Conservation (phyloP, 2,329 filamentous ascomycete genomes). For the Pseudomassariella vexata region DNA sequence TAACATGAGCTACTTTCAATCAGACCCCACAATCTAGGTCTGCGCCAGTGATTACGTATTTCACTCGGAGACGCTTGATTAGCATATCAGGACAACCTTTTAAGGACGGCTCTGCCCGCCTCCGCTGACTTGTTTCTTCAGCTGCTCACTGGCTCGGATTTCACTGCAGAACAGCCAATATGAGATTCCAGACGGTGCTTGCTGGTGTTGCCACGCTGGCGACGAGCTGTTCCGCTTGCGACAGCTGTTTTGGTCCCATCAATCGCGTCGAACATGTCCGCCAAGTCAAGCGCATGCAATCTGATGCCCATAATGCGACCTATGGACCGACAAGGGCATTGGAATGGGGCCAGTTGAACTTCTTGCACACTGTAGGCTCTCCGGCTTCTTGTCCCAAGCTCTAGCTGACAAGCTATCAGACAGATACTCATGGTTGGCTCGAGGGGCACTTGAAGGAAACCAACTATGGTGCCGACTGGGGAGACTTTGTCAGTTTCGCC, state of each 20-base stretch:
- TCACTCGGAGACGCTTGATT: no score
- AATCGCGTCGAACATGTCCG: conserved; percentile 33
- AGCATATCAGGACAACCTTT: no score
- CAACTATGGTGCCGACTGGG: conserved; percentile 59
- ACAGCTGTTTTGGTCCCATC: conserved; percentile 31
- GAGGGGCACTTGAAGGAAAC: conserved; percentile 52
- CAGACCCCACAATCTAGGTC: no score
- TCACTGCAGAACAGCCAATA: no score
- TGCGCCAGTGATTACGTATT: no score
- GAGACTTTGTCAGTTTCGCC: conserved; percentile 54
- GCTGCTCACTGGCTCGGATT: no score
- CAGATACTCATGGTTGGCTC: conserved; percentile 55
- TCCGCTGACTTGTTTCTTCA: no score
- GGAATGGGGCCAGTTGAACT: conserved; percentile 56
- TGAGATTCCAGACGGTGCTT: no score
- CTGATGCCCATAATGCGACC: conserved; percentile 29
- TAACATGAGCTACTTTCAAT: no score
- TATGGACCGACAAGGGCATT: conserved; percentile 33
- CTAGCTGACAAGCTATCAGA: conserved; percentile 26
- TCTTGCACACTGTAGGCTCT: conserved; percentile 42
- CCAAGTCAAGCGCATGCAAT: conserved; percentile 37
- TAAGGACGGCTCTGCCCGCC: no score
- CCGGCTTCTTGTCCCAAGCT: neutral
- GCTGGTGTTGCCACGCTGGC: no score
- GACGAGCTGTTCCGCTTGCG: no score